Conservation (phyloP, 371 early-diverging fungal genomes). For the Mucor plumbeus region DNA sequence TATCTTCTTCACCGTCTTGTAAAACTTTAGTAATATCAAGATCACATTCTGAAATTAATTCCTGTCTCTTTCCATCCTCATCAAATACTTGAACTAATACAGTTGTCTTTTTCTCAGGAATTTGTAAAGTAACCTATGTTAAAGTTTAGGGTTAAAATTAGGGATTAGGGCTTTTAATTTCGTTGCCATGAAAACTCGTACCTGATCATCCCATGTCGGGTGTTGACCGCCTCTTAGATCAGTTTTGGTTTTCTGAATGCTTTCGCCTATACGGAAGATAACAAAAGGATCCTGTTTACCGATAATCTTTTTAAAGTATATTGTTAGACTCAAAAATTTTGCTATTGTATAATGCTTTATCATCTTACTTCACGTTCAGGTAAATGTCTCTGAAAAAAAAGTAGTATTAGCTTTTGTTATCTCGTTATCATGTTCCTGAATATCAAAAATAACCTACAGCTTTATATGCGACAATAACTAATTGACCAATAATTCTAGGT, state of each 20-base stretch:
- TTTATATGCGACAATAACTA: conserved; percentile 55
- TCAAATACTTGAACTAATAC: conserved; percentile 52
- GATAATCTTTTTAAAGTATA: conserved; percentile 28
- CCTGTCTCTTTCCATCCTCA: conserved; percentile 57
- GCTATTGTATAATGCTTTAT: too few relatives aligned
- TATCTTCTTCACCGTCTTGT: conserved; percentile 69
- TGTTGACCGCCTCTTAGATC: conserved; percentile 56
- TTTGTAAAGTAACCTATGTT: conserved; percentile 46
- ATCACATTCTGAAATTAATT: conserved; percentile 68
- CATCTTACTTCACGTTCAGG: conserved; percentile 53
- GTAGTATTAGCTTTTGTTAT: background rate
- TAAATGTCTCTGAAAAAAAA: conserved; percentile 40
- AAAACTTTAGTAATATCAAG: conserved; percentile 67
- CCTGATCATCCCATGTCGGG: conserved; percentile 61
- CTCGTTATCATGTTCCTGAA: background rate
- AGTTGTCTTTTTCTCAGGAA: conserved; percentile 47
- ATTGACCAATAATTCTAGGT: conserved; percentile 44
- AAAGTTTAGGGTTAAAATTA: background rate
- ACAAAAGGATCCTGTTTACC: conserved; percentile 60
- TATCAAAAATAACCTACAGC: conserved; percentile 37
- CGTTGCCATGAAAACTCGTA: conserved; percentile 19
- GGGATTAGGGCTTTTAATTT: background rate
- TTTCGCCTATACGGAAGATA: conserved; percentile 48
- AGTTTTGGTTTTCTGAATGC: conserved; percentile 44
- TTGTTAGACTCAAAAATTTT: too few relatives aligned